phyloP scores from a whole-genome alignment of 371 early-diverging fungal species.

The Mortierella sp. region DNA sequence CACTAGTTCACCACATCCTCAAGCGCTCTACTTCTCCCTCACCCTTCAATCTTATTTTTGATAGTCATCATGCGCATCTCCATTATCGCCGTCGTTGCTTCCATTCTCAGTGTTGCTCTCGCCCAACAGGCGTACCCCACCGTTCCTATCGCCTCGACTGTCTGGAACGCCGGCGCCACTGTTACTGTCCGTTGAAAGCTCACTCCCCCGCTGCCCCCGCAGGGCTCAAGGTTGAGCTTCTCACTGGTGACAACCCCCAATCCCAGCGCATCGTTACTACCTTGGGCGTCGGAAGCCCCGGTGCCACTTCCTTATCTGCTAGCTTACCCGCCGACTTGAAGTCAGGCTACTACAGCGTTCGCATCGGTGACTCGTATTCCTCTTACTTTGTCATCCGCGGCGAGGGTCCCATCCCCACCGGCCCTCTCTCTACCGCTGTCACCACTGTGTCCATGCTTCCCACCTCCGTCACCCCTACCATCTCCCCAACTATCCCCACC shows the following conservation, averaged over 20 bases:
- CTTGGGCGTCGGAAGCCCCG: slow-evolving; percentile 14
- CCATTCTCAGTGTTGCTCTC: slow-evolving; percentile 15
- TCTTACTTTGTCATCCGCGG: slow-evolving; percentile 14
- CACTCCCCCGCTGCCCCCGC: not conserved
- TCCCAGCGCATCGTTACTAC: not conserved
- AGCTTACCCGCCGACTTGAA: slow-evolving; percentile 1
- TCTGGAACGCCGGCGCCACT: not conserved
- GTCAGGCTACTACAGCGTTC: slow-evolving; percentile 17
- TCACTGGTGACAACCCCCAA: slow-evolving; percentile 13
- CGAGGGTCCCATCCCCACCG: slow-evolving; percentile 13
- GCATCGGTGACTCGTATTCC: slow-evolving; percentile 15
- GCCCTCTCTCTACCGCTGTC: slow-evolving; percentile 14
- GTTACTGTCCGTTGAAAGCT: slow-evolving; percentile 10
- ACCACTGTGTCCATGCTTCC: too few species aligned
- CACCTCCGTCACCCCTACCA: not conserved
- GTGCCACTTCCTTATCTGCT: not conserved
- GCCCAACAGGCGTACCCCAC: slow-evolving; percentile 17
- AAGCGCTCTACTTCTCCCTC: not conserved
- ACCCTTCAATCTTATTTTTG: not conserved
- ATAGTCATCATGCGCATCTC: slow-evolving; percentile 23
- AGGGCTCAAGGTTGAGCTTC: slow-evolving; percentile 10
- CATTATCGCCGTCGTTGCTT: slow-evolving; percentile 10
- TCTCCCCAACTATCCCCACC: not conserved
- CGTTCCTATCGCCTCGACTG: slow-evolving; percentile 8
- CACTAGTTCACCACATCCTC: not conserved